A percentile compares a stretch with the other conserved stretches of the same genome.
These are phyloP conservation scores for Gleditsia sinensis DNA, from an alignment of 306 rosid genomes.

Conservation along the genomic window DNA sequence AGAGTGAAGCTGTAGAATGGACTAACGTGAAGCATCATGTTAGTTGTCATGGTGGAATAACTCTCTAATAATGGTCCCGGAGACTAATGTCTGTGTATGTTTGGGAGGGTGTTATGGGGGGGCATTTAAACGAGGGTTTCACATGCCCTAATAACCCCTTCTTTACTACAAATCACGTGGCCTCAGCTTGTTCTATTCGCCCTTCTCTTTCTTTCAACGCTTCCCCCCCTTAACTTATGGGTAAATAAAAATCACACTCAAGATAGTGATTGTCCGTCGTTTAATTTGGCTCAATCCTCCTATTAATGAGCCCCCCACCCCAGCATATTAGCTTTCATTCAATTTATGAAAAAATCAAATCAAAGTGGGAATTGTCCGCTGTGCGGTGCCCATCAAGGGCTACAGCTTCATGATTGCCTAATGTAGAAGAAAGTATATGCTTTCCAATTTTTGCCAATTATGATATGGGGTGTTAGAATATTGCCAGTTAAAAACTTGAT, in stretches of 20 bases:
- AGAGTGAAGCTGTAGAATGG: slow-evolving; percentile 49
- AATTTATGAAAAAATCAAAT: not conserved
- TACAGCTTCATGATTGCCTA: slow-evolving; percentile 3
- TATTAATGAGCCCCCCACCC: not conserved
- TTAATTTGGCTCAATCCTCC: not conserved
- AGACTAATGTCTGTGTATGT: slow-evolving; percentile 36
- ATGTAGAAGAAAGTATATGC: not conserved
- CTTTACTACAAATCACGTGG: slow-evolving; percentile 80
- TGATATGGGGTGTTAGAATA: slow-evolving; percentile 25
- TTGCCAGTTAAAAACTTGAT: slow-evolving; percentile 13
- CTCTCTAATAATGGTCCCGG: slow-evolving; percentile 50
- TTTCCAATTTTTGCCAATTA: slow-evolving; percentile 27
- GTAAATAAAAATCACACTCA: not conserved
- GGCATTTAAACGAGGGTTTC: slow-evolving; percentile 65
- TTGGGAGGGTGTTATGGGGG: slow-evolving; percentile 47
- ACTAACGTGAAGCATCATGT: slow-evolving; percentile 75
- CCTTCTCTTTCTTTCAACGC: slow-evolving; percentile 11
- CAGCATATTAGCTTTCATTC: not conserved
- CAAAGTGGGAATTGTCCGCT: slow-evolving; percentile 4
- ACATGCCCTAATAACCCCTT: slow-evolving; percentile 71
- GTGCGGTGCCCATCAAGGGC: not conserved
- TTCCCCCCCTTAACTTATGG: not conserved
- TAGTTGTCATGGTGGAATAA: slow-evolving; percentile 60
- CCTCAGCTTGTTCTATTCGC: slow-evolving; percentile 34
- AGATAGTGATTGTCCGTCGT: not conserved